Base-by-base conservation (phyloP, 371 early-diverging fungal genomes). In the Rhizopus stolonifer region DNA sequence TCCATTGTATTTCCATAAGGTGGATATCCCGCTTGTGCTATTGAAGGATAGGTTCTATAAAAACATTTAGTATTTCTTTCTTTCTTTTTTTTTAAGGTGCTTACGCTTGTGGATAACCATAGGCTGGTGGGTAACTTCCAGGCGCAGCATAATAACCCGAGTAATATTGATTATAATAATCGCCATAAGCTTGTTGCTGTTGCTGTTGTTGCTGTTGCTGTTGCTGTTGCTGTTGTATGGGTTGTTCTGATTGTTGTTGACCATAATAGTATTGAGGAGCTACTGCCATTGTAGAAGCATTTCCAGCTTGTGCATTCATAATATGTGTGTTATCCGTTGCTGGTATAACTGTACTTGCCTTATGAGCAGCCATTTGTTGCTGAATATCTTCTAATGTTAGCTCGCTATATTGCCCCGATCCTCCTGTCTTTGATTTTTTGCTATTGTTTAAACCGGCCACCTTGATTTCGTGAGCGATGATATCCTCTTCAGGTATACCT, bases 401-500 rank as follows among this genome's bases (percentile, higher is more conserved):
- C 39, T 78, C 72, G 21, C 56, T 56, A 23, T 65, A 74, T 10
- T 72, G 67, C 17, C 71, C 65, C 7, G 69, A 29, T 21, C 69
- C 64, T 11, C 52, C 56, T 31, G 67, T 49, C 29, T 58, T 59
- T 25, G 66, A 31, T 19, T 62, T 52, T 8, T 59, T 49, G n/a
- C 60, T 56, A 22, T 64, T 57, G 17, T 32, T 39, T 25, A 38
- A 43, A 13, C 67, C 70, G 15, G 53, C 32, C 47, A 79, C 55
- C 48, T 80, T 79, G 17, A 61, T 64, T 54, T 84, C 78, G 54
- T 92, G 86, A 4, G 84, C 87, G 8, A 75, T 67, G 26, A 88
- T 63, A 65, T 96, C 95, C 46, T 82, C 88, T 34, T 79, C 83
- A 11, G 98, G 98, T 36, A 97, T 88, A 6, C 95, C 95, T 55